Percentiles rank a stretch among this genome's conserved stretches.
Evolutionary conservation across 495 filamentous ascomycete species (phyloP).

Genomic region (Penicillium cinerascens): DNA sequence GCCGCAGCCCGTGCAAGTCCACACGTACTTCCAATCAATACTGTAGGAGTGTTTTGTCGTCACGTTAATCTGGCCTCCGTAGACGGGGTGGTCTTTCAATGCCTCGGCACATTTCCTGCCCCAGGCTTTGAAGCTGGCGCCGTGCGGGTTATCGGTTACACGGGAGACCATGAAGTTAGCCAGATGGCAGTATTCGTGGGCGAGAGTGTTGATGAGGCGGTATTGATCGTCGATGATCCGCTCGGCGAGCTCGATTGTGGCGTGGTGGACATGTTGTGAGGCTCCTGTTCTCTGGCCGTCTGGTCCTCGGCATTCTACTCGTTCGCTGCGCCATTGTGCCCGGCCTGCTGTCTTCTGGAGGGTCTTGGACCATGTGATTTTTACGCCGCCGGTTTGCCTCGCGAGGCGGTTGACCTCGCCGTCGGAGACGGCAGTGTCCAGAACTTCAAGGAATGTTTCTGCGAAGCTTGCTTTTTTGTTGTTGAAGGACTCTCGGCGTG

Average conservation of each 20-base stretch:
- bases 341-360: conserved; percentile 84
- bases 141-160: conserved; percentile 69
- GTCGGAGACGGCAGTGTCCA: conserved; percentile 64
- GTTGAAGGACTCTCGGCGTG: conserved; percentile 62
- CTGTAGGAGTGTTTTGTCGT: conserved; percentile 85
- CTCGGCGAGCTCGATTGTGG: conserved; percentile 80
- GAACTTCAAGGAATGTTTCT: conserved; percentile 61
- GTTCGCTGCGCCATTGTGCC: conserved; percentile 74
- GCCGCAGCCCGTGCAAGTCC: conserved; percentile 70
- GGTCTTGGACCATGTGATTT: conserved; percentile 78
- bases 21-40: conserved; percentile 87
- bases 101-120: conserved; percentile 45
- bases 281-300: conserved; percentile 3
- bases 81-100: conserved; percentile 40
- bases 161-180: conserved; percentile 79
- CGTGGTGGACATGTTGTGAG: conserved; percentile 53
- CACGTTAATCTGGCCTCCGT: conserved; percentile 60
- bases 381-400: conserved; percentile 68
- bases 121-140: conserved; percentile 76
- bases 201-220: conserved; percentile 78
- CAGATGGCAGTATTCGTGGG: conserved; percentile 95
- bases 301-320: conserved; percentile 28
- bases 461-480: conserved; percentile 63
- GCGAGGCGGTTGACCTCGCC: conserved; percentile 60
- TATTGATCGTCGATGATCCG: conserved; percentile 78